Evolutionary conservation across 1,284 basidiomycete genomes (phyloP).

Genomic region (Stereum hirsutum): DNA sequence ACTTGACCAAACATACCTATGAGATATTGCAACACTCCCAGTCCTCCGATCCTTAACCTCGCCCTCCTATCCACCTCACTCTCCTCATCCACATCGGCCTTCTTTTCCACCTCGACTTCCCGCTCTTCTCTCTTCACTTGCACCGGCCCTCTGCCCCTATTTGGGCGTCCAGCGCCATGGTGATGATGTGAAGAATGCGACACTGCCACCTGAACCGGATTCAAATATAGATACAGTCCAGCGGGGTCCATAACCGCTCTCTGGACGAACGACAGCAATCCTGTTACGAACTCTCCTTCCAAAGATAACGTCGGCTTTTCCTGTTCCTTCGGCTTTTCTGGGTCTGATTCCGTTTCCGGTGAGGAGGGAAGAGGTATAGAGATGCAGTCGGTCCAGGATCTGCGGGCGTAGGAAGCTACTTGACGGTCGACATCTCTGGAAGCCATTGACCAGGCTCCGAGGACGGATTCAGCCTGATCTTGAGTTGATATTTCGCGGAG

Average conservation of each 20-base stretch:
- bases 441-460: slow-evolving; percentile 77
- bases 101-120: slow-evolving; percentile 23
- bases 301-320: slow-evolving; percentile 20
- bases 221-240: slow-evolving; percentile 57
- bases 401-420: slow-evolving; percentile 41
- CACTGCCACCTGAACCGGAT: slow-evolving; percentile 46
- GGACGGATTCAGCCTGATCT: slow-evolving; percentile 56
- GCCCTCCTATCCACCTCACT: slow-evolving; percentile 59
- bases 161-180: too few species aligned
- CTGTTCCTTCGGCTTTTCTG: too few species aligned
- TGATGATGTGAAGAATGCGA: too few species aligned
- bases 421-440: slow-evolving; percentile 66
- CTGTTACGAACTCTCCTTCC: slow-evolving; percentile 20
- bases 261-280: slow-evolving; percentile 41
- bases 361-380: slow-evolving; percentile 11
- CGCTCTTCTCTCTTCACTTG: slow-evolving; percentile 19
- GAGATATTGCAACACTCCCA: slow-evolving; percentile 62
- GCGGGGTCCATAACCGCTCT: slow-evolving; percentile 57
- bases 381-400: slow-evolving; percentile 45
- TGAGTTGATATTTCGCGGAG: slow-evolving; percentile 44
- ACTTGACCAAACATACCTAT: slow-evolving; percentile 31
- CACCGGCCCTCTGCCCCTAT: slow-evolving; percentile 23
- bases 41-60: slow-evolving; percentile 61
- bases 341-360: too few species aligned
- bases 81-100: slow-evolving; percentile 53